These are phyloP conservation scores for Fomitopsis pulvina DNA, from an alignment of 768 basidiomycete species.

Conservation along the genomic window DNA sequence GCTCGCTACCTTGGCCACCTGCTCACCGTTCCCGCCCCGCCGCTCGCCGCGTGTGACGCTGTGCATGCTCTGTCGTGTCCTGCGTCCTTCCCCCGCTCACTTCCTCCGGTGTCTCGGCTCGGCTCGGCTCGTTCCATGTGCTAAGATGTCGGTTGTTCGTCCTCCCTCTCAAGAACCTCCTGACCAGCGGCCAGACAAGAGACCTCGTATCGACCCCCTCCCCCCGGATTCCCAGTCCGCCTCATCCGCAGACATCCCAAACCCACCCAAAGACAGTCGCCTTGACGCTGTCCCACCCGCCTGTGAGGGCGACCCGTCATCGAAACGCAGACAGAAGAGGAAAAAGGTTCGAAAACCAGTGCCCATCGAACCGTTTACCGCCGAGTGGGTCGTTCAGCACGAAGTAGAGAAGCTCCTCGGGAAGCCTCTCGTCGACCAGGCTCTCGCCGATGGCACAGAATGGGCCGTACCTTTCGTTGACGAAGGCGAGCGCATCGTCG, in stretches of 20 bases:
- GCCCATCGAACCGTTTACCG: slow-evolving; percentile 56
- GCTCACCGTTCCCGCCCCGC: slow-evolving; percentile 8
- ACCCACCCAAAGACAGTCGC: too few relatives aligned
- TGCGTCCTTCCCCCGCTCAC: neutral
- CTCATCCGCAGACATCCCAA: neutral
- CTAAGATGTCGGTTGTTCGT: slow-evolving; percentile 3
- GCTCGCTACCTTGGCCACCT: neutral
- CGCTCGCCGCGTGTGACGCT: slow-evolving; percentile 1
- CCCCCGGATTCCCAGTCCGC: slow-evolving; percentile 1
- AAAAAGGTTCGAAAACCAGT: slow-evolving; percentile 22
- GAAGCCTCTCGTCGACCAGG: slow-evolving; percentile 41
- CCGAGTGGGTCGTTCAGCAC: slow-evolving; percentile 68
- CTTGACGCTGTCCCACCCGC: too few relatives aligned
- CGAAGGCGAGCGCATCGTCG: slow-evolving; percentile 49
- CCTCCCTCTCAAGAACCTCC: slow-evolving; percentile 6
- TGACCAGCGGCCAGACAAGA: slow-evolving; percentile 22
- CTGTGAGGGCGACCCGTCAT: too few relatives aligned
- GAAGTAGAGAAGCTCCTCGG: slow-evolving; percentile 71
- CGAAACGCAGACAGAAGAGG: too few relatives aligned
- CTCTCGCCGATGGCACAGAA: slow-evolving; percentile 42
- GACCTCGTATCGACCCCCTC: slow-evolving; percentile 19
- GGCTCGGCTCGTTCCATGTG: neutral
- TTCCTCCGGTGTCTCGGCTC: neutral
- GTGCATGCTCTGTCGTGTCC: too few relatives aligned
- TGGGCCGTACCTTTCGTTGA: slow-evolving; percentile 51